Conservation (phyloP, 2,329 filamentous ascomycete genomes). For the Monilinia fructicola region DNA sequence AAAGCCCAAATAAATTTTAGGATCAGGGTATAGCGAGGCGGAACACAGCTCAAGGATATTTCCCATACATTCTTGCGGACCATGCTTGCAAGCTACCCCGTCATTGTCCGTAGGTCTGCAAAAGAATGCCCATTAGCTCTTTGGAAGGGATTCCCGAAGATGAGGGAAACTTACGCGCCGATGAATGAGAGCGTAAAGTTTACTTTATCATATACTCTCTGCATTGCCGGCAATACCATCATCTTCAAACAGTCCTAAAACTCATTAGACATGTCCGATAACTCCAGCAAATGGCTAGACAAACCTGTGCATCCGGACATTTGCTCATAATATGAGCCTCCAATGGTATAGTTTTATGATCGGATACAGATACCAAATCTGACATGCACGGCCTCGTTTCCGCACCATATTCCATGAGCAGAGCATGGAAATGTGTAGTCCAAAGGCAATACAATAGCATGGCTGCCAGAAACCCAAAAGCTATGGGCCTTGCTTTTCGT, state of each 20-base stretch:
- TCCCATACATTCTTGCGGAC: constrained; percentile 85
- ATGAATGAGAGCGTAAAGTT: constrained; percentile 92
- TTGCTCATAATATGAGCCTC: constrained; percentile 98
- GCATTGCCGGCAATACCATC: constrained; percentile 84
- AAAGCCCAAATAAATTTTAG: constrained; percentile 88
- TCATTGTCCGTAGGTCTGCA: constrained; percentile 68
- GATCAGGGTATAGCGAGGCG: constrained; percentile 75
- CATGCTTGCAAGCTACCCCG: constrained; percentile 85
- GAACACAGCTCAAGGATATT: constrained; percentile 95
- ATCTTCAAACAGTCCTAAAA: constrained; percentile 72
- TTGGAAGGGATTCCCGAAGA: background rate
- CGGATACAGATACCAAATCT: background rate
- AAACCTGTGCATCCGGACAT: constrained; percentile 80
- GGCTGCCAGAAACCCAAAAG: constrained; percentile 29
- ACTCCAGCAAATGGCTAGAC: constrained; percentile 25
- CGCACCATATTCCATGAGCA: constrained; percentile 14
- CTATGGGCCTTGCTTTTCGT: constrained; percentile 30
- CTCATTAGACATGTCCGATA: background rate
- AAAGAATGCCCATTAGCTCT: constrained; percentile 22
- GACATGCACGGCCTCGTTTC: background rate
- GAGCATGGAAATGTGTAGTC: constrained; percentile 21
- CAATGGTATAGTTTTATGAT: constrained; percentile 60
- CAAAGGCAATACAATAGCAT: constrained; percentile 34
- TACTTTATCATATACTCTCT: constrained; percentile 76
- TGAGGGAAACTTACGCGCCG: constrained; percentile 59